Conservation (phyloP, 805 yeast genomes). For the Wickerhamiella vanderwaltii region DNA sequence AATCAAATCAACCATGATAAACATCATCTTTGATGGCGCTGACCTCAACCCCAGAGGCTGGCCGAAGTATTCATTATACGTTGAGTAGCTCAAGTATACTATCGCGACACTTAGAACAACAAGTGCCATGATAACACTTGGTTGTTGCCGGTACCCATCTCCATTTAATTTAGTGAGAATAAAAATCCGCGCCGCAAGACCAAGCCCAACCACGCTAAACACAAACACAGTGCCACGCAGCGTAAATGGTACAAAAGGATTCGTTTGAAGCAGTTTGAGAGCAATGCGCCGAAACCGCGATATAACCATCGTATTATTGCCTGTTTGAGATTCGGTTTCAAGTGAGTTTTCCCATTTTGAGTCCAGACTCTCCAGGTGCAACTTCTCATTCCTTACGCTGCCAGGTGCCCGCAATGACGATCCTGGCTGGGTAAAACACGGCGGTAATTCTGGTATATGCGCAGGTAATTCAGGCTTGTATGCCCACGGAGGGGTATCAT, state of each 20-base stretch:
- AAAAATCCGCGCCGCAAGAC: conserved; percentile 46
- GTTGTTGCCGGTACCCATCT: conserved; percentile 22
- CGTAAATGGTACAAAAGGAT: conserved; percentile 70
- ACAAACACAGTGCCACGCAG: conserved; percentile 50
- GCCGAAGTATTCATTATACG: conserved; percentile 84
- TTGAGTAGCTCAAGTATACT: conserved; percentile 64
- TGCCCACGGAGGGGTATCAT: conserved; percentile 9
- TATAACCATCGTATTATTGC: conserved; percentile 1
- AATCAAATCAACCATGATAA: conserved; percentile 68
- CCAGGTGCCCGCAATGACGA: background rate
- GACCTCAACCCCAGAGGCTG: conserved; percentile 84
- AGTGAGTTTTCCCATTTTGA: conserved; percentile 20
- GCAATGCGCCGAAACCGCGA: conserved; percentile 6
- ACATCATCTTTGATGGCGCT: conserved; percentile 69
- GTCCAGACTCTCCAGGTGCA: conserved; percentile 16
- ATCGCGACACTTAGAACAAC: conserved; percentile 71
- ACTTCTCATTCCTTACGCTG: conserved; percentile 5
- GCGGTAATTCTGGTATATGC: background rate
- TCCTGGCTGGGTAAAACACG: background rate
- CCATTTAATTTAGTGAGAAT: conserved; percentile 25
- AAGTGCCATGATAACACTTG: conserved; percentile 88
- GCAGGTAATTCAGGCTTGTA: conserved; percentile 7
- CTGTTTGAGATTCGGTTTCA: conserved; percentile 7
- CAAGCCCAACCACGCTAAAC: conserved; percentile 57
- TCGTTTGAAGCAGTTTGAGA: conserved; percentile 42